Evolutionary conservation across 2,329 filamentous ascomycete genomes (phyloP).

Genomic region (Hortaea sp.): DNA sequence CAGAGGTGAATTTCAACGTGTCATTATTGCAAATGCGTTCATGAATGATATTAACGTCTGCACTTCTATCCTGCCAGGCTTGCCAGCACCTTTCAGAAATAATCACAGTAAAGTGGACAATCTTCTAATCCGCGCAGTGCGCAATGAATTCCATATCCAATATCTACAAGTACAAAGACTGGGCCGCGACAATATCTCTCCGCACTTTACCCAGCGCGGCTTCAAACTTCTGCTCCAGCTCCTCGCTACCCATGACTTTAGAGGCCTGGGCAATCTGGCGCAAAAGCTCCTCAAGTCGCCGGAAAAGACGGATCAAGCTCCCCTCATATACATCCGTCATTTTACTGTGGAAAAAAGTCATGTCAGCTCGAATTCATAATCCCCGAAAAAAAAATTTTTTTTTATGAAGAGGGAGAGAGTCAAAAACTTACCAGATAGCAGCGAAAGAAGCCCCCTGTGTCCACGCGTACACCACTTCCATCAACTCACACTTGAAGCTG

Average conservation of each 20-base stretch:
- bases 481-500: constrained; percentile 85
- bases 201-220: constrained; percentile 73
- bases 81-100: too few species aligned
- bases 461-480: constrained; percentile 94
- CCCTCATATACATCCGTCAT: constrained; percentile 99
- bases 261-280: constrained; percentile 91
- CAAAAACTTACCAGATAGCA: constrained; percentile 73
- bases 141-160: too few species aligned
- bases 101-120: too few species aligned
- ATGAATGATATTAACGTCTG: too few species aligned
- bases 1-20: too few species aligned
- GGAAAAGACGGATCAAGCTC: constrained; percentile 90
- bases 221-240: constrained; percentile 87
- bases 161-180: constrained; percentile 74
- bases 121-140: too few species aligned
- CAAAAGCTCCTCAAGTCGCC: constrained; percentile 84
- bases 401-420: constrained; percentile 4
- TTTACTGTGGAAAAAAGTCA: constrained; percentile 51
- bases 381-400: too few species aligned
- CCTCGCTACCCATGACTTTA: constrained; percentile 97
- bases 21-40: too few species aligned
- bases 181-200: constrained; percentile 87
- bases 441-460: constrained; percentile 81
- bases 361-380: too few species aligned
- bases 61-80: too few species aligned